Evolutionary conservation across 129 eudicot genomes (phyloP).

Genomic region (Chrysanthemum makinoi): DNA sequence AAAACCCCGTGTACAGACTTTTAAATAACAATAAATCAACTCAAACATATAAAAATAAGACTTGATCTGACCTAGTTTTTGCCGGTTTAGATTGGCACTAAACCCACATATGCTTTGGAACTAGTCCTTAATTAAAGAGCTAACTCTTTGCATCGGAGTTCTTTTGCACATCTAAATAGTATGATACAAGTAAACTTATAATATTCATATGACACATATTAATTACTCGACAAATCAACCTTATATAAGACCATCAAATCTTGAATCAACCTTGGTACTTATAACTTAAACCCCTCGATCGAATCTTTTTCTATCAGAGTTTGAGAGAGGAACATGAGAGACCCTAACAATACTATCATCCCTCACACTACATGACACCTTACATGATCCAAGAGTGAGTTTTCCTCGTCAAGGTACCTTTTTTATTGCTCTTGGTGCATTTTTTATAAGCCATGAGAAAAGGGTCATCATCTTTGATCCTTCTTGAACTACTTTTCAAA

Average conservation of each 20-base stretch:
- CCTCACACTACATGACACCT: slow-evolving; percentile 47
- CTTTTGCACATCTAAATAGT: neutral
- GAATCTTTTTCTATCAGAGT: slow-evolving; percentile 20
- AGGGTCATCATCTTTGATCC: slow-evolving; percentile 53
- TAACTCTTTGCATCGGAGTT: too few relatives aligned
- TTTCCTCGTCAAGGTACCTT: slow-evolving; percentile 36
- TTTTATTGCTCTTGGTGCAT: slow-evolving; percentile 49
- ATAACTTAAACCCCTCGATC: neutral
- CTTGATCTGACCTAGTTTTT: neutral
- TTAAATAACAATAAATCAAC: neutral
- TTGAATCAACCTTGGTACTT: slow-evolving; percentile 14
- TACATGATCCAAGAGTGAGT: slow-evolving; percentile 46
- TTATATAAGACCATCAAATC: neutral
- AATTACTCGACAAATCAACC: neutral
- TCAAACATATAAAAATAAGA: neutral
- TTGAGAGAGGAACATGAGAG: slow-evolving; percentile 39
- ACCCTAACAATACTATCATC: slow-evolving; percentile 59
- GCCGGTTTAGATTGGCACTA: neutral
- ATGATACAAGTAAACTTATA: neutral
- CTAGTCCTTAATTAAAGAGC: neutral
- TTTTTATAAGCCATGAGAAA: slow-evolving; percentile 63
- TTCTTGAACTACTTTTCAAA: slow-evolving; percentile 38
- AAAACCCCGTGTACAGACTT: neutral
- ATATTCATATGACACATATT: neutral
- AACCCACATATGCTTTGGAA: neutral